Base-by-base conservation (phyloP, 208 protist genomes). In the Naegleria fowleri region DNA sequence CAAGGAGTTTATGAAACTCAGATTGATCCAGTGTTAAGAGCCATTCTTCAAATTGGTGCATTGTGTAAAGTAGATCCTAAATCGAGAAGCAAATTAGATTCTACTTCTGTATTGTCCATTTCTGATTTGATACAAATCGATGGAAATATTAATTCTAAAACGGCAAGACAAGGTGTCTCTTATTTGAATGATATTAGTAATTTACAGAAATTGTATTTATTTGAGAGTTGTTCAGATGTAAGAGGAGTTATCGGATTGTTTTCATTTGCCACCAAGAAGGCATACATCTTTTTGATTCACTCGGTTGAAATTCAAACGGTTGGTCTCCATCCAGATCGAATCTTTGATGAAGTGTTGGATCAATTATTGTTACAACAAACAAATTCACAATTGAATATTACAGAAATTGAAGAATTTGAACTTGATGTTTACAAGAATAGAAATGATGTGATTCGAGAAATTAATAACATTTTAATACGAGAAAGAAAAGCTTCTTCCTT, bases 1-100 rank as follows among this genome's bases (percentile, higher is more conserved):
- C 94, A 96, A 29, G 95, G 95, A 40, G 92, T 96, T 22, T 97
- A 96, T 90, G 95, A 97, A 90, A 93, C 91, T 0, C 84, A 96
- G 9, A 58, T 96, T 3, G 93, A 94, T 55, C 90, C 95, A 25
- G 52, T 94, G 13, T 93, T 94, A 59, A 88, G 76, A n/a, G 91
- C 94, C 0, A 83, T 97, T 29, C 48, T 94, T 22, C 1, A 93
- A 38, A 43, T 96, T 29, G 94, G 95, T 33, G 90, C 40, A 48
- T 41, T 91, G 15, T 86, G 84, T 29, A 15, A n/a, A 5, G 7
- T 94, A 2, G 40, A 76, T 19, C 29, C 67, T 76, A 9, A 22
- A 41, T 67, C 86, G 39, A 39, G 51, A 41, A 22, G 4, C 7
- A 89, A 89, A 67, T 6, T 87, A 33, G 48, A 67, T 29, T 19